These are phyloP conservation scores for Cytauxzoon felis DNA, from an alignment of 169 alveolate genomes.

Conservation along the genomic window DNA sequence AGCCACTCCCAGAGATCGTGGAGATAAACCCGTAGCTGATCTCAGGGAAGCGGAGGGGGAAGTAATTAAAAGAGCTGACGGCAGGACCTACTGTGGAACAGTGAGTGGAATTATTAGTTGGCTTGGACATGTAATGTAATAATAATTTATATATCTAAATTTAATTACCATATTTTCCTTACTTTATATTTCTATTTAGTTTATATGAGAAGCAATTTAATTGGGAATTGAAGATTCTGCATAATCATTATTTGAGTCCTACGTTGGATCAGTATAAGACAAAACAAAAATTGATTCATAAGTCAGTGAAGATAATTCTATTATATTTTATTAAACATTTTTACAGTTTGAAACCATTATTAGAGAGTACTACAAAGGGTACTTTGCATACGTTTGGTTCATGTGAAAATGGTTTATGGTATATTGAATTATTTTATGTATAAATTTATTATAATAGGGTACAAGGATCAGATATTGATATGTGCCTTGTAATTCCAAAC, in stretches of 20 bases:
- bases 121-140: neutral
- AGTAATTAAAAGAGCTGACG: neutral
- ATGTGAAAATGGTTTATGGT: slow-evolving; percentile 59
- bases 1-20: no score
- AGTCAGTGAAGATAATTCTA: neutral
- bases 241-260: slow-evolving; percentile 29
- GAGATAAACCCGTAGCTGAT: no score
- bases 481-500: slow-evolving; percentile 57
- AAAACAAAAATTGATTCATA: slow-evolving; percentile 26
- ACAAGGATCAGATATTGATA: slow-evolving; percentile 54
- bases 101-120: neutral
- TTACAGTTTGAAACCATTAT: slow-evolving; percentile 20
- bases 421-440: neutral
- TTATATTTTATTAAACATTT: neutral
- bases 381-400: slow-evolving; percentile 58
- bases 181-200: no score
- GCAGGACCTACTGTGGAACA: neutral
- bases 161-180: no score
- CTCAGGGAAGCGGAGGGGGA: neutral
- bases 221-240: slow-evolving; percentile 23
- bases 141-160: neutral
- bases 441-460: slow-evolving; percentile 17
- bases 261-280: slow-evolving; percentile 45
- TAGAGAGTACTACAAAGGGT: slow-evolving; percentile 31
- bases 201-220: slow-evolving; percentile 11